Conservation (phyloP, 768 basidiomycete species). For the Lactarius deliciosus region DNA sequence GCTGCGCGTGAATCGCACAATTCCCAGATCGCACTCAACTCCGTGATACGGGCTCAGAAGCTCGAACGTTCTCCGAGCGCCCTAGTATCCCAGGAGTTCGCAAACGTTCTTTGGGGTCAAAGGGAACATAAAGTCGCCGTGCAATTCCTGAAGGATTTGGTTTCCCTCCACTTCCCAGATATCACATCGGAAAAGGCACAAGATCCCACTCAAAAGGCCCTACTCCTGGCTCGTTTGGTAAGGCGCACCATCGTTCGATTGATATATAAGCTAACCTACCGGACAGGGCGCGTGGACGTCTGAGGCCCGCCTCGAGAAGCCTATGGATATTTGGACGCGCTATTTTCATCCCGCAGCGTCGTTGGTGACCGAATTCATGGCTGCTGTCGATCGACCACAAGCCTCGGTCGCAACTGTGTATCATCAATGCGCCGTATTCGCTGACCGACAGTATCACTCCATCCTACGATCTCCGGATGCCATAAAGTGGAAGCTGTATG, state of each 20-base stretch:
- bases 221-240: conserved; percentile 66
- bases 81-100: conserved; percentile 77
- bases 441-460: conserved; percentile 81
- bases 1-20: conserved; percentile 69
- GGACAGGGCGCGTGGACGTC: conserved; percentile 86
- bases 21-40: conserved; percentile 82
- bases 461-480: conserved; percentile 69
- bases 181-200: conserved; percentile 13
- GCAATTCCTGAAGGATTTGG: conserved; percentile 56
- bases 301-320: conserved; percentile 79
- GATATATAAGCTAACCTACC: background rate
- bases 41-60: conserved; percentile 71
- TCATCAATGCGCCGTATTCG: conserved; percentile 84
- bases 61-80: conserved; percentile 49
- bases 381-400: conserved; percentile 22
- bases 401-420: conserved; percentile 54
- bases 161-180: conserved; percentile 30
- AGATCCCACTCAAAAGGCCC: conserved; percentile 35
- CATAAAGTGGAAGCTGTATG: conserved; percentile 65
- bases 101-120: conserved; percentile 86
- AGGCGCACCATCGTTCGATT: conserved; percentile 30
- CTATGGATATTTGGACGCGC: conserved; percentile 61
- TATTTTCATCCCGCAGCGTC: conserved; percentile 69
- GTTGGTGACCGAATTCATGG: conserved; percentile 33
- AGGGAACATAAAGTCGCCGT: conserved; percentile 85